phyloP scores from a whole-genome alignment of 176 grass and related monocot genomes.

The Zoysia japonica region DNA sequence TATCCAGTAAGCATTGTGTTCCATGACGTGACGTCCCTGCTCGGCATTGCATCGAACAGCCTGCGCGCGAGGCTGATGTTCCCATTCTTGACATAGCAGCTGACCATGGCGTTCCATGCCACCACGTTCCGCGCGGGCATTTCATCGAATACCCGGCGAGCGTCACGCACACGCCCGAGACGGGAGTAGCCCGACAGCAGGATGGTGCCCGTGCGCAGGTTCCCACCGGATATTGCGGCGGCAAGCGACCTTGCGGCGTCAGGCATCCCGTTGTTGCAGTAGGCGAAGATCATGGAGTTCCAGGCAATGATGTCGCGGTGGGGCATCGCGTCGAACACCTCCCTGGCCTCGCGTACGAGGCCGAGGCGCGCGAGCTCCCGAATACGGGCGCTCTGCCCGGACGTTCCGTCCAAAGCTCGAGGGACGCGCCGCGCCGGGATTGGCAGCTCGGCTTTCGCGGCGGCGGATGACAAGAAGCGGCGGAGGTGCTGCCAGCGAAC shows the following conservation, averaged over 20 bases:
- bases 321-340: constrained; percentile 54
- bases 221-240: constrained; percentile 41
- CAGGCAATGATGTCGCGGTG: constrained; percentile 50
- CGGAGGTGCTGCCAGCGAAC: constrained; percentile 16
- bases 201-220: constrained; percentile 48
- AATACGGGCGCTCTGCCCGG: constrained; percentile 31
- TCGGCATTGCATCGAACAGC: constrained; percentile 59
- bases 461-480: constrained; percentile 27
- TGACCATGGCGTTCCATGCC: constrained; percentile 68
- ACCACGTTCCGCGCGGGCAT: constrained; percentile 52
- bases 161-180: constrained; percentile 42
- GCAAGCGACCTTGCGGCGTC: constrained; percentile 37
- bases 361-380: constrained; percentile 45
- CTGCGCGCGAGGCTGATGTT: constrained; percentile 45
- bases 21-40: constrained; percentile 53
- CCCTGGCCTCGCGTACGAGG: constrained; percentile 41
- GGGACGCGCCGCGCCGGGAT: background rate
- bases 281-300: constrained; percentile 53
- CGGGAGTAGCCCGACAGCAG: constrained; percentile 44
- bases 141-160: constrained; percentile 56
- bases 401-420: background rate
- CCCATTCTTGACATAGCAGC: constrained; percentile 56
- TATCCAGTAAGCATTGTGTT: constrained; percentile 79
- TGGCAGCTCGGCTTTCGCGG: background rate
- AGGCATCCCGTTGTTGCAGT: constrained; percentile 44